Percentiles rank a stretch among this genome's conserved stretches.
phyloP scores from a whole-genome alignment of 2,329 filamentous ascomycete genomes.

The Coccinonectria pachysandricola region DNA sequence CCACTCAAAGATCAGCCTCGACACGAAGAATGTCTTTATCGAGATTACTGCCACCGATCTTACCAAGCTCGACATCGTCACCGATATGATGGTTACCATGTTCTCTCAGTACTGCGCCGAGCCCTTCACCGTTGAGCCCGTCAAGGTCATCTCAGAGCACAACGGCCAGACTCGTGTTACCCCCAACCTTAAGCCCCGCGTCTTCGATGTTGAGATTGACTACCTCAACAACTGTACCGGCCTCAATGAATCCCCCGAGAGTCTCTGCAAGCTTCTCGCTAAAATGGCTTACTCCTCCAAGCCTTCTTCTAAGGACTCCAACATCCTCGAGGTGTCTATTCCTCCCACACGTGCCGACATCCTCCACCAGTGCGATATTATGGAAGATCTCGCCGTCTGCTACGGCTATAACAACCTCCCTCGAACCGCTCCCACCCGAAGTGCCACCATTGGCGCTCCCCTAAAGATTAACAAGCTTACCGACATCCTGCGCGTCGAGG shows the following conservation, averaged over 20 bases:
- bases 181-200: constrained; percentile 68
- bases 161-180: constrained; percentile 74
- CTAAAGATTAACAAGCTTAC: constrained; percentile 87
- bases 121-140: constrained; percentile 84
- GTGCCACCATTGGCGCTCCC: constrained; percentile 76
- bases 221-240: constrained; percentile 94
- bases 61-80: constrained; percentile 93
- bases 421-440: constrained; percentile 74
- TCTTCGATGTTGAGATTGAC: constrained; percentile 72
- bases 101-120: constrained; percentile 87
- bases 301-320: constrained; percentile 58
- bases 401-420: constrained; percentile 97
- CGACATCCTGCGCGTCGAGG: constrained; percentile 82
- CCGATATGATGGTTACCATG: constrained; percentile 94
- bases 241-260: constrained; percentile 60
- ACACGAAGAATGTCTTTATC: constrained; percentile 92
- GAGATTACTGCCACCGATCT: constrained; percentile 93
- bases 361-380: constrained; percentile 92
- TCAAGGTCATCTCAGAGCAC: constrained; percentile 86
- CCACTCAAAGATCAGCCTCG: constrained; percentile 86
- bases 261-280: constrained; percentile 68
- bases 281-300: constrained; percentile 84
- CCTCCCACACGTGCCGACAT: constrained; percentile 89
- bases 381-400: constrained; percentile 95
- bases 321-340: constrained; percentile 70